Conservation (phyloP, 306 rosid genomes). For the Phaseolus lunatus region DNA sequence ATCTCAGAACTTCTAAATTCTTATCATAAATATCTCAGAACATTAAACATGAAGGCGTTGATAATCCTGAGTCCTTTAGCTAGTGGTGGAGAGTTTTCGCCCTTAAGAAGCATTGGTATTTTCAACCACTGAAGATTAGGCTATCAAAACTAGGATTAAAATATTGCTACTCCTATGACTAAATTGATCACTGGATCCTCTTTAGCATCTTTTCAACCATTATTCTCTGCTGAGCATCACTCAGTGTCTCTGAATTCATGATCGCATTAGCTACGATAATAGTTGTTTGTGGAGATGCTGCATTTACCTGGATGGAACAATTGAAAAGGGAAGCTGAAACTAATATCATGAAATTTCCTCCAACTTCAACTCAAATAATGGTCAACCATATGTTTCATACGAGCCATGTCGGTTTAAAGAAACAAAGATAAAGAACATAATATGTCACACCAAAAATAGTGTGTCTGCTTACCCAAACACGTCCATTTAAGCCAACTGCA, state of each 20-base stretch:
- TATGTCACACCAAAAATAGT: conserved; percentile 16
- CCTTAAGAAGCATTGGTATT: conserved; percentile 23
- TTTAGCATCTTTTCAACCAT: conserved; percentile 85
- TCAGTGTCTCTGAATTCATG: conserved; percentile 72
- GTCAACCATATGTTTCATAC: conserved; percentile 36
- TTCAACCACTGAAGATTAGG: background rate
- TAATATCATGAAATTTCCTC: conserved; percentile 24
- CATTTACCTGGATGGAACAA: conserved; percentile 65
- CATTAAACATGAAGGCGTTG: conserved; percentile 23
- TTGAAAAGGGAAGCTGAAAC: conserved; percentile 7
- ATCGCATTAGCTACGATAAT: conserved; percentile 75
- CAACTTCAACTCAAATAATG: conserved; percentile 8
- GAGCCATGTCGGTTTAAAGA: background rate
- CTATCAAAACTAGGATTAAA: conserved; percentile 14
- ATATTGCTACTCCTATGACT: conserved; percentile 32
- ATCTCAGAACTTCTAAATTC: background rate
- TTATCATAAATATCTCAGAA: background rate
- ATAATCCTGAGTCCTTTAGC: conserved; percentile 12
- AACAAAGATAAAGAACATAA: background rate
- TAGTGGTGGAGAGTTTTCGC: background rate
- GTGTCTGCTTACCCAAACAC: conserved; percentile 76
- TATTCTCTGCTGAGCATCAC: conserved; percentile 84
- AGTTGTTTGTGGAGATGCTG: conserved; percentile 68
- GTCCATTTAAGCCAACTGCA: conserved; percentile 88
- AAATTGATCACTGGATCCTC: conserved; percentile 60